Evolutionary conservation across 768 basidiomycete species (phyloP), one percentile per base, ranked within the genome.

Genomic region (Lepiota subincarnata): DNA sequence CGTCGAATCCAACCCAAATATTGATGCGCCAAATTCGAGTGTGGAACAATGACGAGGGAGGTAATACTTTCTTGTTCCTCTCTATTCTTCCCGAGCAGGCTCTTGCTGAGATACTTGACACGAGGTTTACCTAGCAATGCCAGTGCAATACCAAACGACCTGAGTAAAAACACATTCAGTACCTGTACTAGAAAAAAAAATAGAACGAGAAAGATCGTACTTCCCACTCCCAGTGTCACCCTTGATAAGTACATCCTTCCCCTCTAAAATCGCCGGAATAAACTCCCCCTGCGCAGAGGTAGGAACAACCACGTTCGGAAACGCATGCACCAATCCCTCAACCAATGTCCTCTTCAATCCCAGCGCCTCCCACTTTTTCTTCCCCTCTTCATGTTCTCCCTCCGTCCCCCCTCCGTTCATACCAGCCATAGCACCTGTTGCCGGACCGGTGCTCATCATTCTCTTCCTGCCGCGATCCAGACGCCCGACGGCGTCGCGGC

Each of bases 151-250:
- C 85, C 87, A 62, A 92, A 87, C 4, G 89, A 87, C 69, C 89
- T 92, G 49, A 6, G 19, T 3, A n/a, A 18, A 42, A 36, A 26
- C 14, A 13, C 0, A 28, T 20, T 36, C 19, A 39, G 44, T 39
- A 41, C 6, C 41, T 51, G 28, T 22, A 22, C 55, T 45, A 18
- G 46, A 40, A 50, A 12, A 48, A 28, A 52, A 19, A 40, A 54
- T 40, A 44, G 31, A 22, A 28, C 50, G 40, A 35, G 42, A 51
- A 55, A 36, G 19, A 62, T 5, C 86, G 55, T 63, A 89, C 89
- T 91, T 91, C 71, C 88, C 89, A 41, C 83, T 81, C 4, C 89
- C 89, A n/a, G 89, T 87, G 20, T 70, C 69, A 57, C 89, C 88
- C 57, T 80, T 83, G 49, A 91, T 59, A 12, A 89, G 66, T 14